phyloP scores from a whole-genome alignment of 805 yeast genomes.

The Saccharomycopsis oosterbeekiorum region DNA sequence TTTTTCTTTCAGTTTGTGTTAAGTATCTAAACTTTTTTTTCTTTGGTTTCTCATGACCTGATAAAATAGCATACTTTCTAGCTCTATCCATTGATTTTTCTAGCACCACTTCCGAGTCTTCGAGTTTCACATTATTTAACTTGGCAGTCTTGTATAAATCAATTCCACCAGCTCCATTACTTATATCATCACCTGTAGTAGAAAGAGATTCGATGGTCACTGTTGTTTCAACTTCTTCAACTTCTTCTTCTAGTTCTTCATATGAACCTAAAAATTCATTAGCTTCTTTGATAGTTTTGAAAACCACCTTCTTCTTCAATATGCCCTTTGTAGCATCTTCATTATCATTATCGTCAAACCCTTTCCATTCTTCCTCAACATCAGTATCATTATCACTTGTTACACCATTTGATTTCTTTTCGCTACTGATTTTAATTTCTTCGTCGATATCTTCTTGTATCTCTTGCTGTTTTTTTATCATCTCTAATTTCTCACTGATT shows the following conservation, averaged over 20 bases:
- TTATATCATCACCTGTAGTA: conserved; percentile 30
- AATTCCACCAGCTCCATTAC: conserved; percentile 33
- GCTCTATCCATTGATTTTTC: conserved; percentile 72
- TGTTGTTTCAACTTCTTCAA: conserved; percentile 5
- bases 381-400: conserved; percentile 20
- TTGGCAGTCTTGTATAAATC: conserved; percentile 54
- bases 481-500: conserved; percentile 51
- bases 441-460: conserved; percentile 20
- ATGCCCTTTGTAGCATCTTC: conserved; percentile 20
- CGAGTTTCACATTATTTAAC: conserved; percentile 62
- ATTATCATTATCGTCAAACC: conserved; percentile 26
- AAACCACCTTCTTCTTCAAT: conserved; percentile 16
- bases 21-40: conserved; percentile 85
- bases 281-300: conserved; percentile 9
- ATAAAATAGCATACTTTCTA: conserved; percentile 41
- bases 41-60: conserved; percentile 25
- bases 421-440: conserved; percentile 12
- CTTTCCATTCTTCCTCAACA: conserved; percentile 31
- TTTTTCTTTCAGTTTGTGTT: conserved; percentile 67
- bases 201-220: conserved; percentile 42
- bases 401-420: conserved; percentile 15
- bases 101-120: conserved; percentile 56
- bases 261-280: conserved; percentile 20
- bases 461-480: conserved; percentile 39
- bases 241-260: conserved; percentile 24